Evolutionary conservation across 1,139 yeast genomes (phyloP), one percentile per base, ranked within the genome.

Genomic region (Blastobotrys ciferrii): DNA sequence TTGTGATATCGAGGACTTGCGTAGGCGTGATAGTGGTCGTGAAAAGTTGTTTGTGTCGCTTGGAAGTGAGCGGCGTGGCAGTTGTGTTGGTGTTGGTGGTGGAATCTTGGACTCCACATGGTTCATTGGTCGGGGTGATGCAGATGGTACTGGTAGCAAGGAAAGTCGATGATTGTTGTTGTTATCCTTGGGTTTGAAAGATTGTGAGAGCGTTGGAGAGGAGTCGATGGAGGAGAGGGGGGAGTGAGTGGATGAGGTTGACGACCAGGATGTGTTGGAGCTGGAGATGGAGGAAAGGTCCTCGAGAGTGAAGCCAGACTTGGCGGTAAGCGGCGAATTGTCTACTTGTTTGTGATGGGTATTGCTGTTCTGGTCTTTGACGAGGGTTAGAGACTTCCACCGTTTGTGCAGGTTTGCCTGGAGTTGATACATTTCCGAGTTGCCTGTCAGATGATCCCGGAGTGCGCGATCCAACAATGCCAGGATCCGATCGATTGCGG

Each of bases 391-490:
- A 15, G 25, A 33, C 25, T 43, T 45, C 61, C 61, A 58, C 14
- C 55, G 47, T 15, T 42, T 40, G 35, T 57, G 60, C 20, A 58
- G 50, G 11, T 51, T 45, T 2, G 54, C 41, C 31, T 54, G 58
- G 23, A 55, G 41, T 6, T 50, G 37, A 15, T 37, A 42, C 50
- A 58, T 57, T 37, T 56, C 61, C 17, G 54, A 51, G 14, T 53
- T 48, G 2, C 45, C 51, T 9, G 57, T 52, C 19, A 56, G 50
- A 18, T 53, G 49, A 13, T 56, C 61, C 25, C 50, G 47, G 15
- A 58, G 46, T 4, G 61, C 60, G 4, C 59, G 52, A 44, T 57
- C 60, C 42, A 58, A 49, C 25, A 58, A 41, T 1, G 54, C 48
- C 15, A 58, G 50, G 14, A 54, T 53, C 7, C 57, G 46, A 19